phyloP scores from a whole-genome alignment of 176 grass and related monocot species.

The Triticum urartu region DNA sequence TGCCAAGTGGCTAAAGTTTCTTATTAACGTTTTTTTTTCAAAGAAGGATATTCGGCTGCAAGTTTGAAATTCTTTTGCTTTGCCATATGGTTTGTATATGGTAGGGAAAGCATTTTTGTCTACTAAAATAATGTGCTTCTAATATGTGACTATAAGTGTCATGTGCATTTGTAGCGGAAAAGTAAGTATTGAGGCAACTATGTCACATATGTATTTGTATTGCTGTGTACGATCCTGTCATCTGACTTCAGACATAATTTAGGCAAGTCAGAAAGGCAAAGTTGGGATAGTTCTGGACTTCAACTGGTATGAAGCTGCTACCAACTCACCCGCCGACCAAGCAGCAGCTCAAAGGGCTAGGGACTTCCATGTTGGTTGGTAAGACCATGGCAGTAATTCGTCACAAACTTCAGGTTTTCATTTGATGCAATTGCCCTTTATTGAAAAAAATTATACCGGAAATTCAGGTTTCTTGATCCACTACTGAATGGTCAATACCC shows the following conservation, averaged over 20 bases:
- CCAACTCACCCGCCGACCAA: constrained; percentile 56
- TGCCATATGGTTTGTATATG: neutral
- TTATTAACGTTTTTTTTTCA: neutral
- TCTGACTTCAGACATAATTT: constrained; percentile 12
- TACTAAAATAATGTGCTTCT: neutral
- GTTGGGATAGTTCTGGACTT: constrained; percentile 79
- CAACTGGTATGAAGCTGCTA: constrained; percentile 68
- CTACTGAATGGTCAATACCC: constrained; percentile 74
- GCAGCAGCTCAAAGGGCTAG: constrained; percentile 79
- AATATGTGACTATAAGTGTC: neutral
- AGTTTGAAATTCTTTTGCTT: neutral
- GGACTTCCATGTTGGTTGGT: constrained; percentile 94
- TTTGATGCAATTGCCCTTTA: neutral
- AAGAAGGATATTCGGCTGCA: neutral
- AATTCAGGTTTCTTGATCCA: constrained; percentile 82
- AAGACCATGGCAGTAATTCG: constrained; percentile 24
- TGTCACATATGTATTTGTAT: neutral
- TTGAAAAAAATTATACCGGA: neutral
- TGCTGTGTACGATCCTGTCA: constrained; percentile 2
- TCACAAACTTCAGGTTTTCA: neutral
- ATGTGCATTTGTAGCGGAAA: neutral
- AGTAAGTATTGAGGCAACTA: neutral
- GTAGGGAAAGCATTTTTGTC: neutral
- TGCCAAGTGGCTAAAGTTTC: neutral
- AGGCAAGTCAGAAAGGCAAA: constrained; percentile 72